Evolutionary conservation across 352 stramenopile genomes (phyloP), one percentile per base, ranked within the genome.

Genomic region (Detonula confervacea): DNA sequence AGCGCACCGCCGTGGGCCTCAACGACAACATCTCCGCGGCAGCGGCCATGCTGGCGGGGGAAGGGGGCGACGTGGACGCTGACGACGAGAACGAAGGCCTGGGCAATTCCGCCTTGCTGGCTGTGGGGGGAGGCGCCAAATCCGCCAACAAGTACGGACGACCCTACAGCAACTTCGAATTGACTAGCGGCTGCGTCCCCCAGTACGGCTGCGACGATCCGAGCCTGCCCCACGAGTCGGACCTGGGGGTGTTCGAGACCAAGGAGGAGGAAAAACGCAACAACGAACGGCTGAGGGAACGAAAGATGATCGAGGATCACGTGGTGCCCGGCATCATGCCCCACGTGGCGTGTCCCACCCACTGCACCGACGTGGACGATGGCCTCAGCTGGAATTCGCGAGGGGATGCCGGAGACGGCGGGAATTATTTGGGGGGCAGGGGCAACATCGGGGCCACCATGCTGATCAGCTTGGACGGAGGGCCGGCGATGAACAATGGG

Each of bases 11-110:
- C 49, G 88, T 93, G 51, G 90, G 87, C 9, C 49, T 92, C 2
- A 95, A 93, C 77, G 90, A 95, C 59, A 90, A 95, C 65, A 80
- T 95, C 25, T 85, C 79, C 57, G 85, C 84, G 24, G 90, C 88
- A 11, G 64, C 89, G 35, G 87, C 87, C 35, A 93, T 86, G 55
- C 67, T 95, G 9, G 73, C 81, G 14, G 68, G 68, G 12, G 69
- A 72, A 51, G 76, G 73, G 24, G 77, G 60, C 18, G 46, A 63
- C 25, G 79, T 81, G 54, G 76, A 35, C 33, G 68, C 79, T 61
- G 77, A 80, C 33, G 67, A 78, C 47, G 49, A 33, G 16, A 20
- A 79, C 16, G 44, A 61, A 52, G 73, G 79, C 64, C 54, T 80
- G 81, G 52, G 77, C 46, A 80, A 49, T 25, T 62, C 74, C 8